Evolutionary conservation across 2,329 filamentous ascomycete genomes (phyloP).

Genomic region (Colletotrichum cordylinicola): DNA sequence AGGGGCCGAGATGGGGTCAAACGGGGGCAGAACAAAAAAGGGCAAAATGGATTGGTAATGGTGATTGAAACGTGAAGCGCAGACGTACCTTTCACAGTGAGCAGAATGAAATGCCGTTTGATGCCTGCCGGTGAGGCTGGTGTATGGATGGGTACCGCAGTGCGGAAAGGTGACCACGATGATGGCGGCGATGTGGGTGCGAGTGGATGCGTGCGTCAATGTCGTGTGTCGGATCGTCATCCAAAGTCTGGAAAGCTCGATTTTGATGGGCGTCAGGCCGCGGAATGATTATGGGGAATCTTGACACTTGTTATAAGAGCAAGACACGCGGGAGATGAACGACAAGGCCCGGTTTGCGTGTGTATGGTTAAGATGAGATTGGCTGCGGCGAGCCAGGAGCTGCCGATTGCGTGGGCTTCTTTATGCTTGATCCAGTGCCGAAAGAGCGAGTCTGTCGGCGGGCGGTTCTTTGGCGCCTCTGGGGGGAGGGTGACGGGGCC

Average conservation of each 20-base stretch:
- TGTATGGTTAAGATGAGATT: conserved; percentile 9
- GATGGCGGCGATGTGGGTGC: background rate
- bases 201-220: background rate
- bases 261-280: background rate
- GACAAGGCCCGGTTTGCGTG: background rate
- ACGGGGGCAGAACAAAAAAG: background rate
- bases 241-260: conserved; percentile 2
- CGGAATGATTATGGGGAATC: background rate
- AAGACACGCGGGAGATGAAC: conserved; percentile 10
- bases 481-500: background rate
- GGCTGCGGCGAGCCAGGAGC: conserved; percentile 1
- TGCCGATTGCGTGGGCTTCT: conserved; percentile 5
- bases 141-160: background rate
- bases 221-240: conserved; percentile 15
- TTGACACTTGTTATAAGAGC: conserved; percentile 11
- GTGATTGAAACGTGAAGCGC: background rate
- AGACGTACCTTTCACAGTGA: background rate
- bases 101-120: background rate
- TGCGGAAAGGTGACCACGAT: background rate
- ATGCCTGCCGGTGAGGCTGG: background rate
- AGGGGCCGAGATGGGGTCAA: conserved; percentile 6
- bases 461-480: background rate
- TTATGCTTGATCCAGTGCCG: conserved; percentile 20
- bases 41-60: background rate
- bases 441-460: background rate